Base-by-base conservation (phyloP, 2,329 filamentous ascomycete species). In the Malbranchea cinnamomea region DNA sequence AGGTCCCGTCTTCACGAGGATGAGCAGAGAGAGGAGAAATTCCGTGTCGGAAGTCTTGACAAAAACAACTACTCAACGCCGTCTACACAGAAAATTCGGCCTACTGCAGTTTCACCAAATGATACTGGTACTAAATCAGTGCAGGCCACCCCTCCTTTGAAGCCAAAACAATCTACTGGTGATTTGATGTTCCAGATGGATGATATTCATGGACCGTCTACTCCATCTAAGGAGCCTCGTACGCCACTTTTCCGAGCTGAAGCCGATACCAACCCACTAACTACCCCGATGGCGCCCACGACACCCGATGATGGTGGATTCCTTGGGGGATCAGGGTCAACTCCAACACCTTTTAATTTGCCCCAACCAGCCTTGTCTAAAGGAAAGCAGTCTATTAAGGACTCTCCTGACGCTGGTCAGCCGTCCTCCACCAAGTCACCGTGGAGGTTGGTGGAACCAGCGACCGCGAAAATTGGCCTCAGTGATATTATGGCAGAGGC, bases 101-200 rank as follows among this genome's bases (percentile, higher is more conserved):
- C 46, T 21, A 49, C 53, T 18, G 48, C 57, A 23, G 50, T 46
- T 16, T 49, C 53, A 4, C 55, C 59, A 2, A 60, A 51, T 34
- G 57, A n/a, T n/a, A n/a, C n/a, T n/a, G 23, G 25, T 2, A 31
- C 20, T 6, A 17, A 12, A 7, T n/a, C 20, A 13, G 7, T 11
- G 6, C 35, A 32, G 53, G 38, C 42, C 41, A 81, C 73, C 33
- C 82, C 83, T 1, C 63, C 59, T 11, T 60, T 89, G 25, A 74
- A 71, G 32, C 65, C 77, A 1, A 83, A 73, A 44, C 66, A 65
- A 12, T 85, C 78, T 0, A 60, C 67, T 1, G 66, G 65, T 21
- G 85, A 94, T 42, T 65, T 94, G 32, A 92, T 93, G 52, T 94
- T 94, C 47, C 74, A 82, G 40, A 94, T 94, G 84, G 87, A 93